Percentiles rank a stretch among this genome's conserved stretches.
Evolutionary conservation across 768 basidiomycete genomes (phyloP).

Genomic region (Boletus rubropictus): DNA sequence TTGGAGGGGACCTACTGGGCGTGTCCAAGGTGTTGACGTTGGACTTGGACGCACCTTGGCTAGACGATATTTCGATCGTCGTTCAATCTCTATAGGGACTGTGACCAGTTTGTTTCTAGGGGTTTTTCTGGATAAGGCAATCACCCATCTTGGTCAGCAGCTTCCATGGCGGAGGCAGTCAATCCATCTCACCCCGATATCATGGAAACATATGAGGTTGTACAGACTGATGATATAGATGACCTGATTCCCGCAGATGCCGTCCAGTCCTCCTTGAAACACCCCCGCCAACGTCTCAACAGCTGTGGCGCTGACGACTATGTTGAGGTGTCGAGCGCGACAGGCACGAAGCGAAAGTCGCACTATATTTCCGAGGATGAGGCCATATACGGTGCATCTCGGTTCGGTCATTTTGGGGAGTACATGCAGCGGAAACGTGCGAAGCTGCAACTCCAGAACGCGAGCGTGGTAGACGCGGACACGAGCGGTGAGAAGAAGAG

Average conservation of each 20-base stretch:
- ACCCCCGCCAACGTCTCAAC: constrained; percentile 31
- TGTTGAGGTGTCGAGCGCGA: constrained; percentile 1
- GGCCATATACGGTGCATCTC: constrained; percentile 66
- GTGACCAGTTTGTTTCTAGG: not conserved
- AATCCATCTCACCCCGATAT: constrained; percentile 23
- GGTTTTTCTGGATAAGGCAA: constrained; percentile 5
- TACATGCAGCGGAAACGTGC: constrained; percentile 90
- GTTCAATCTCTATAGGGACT: constrained; percentile 49
- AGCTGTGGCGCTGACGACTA: constrained; percentile 2
- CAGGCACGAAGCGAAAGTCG: constrained; percentile 17
- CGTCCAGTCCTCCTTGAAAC: constrained; percentile 32
- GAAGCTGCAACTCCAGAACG: constrained; percentile 82
- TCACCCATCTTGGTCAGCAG: constrained; percentile 4
- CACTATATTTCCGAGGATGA: constrained; percentile 28
- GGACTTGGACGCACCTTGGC: constrained; percentile 60
- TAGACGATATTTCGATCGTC: constrained; percentile 64
- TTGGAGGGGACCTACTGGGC: constrained; percentile 50
- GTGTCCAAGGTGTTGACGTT: constrained; percentile 58
- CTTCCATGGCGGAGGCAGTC: not conserved
- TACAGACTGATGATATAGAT: constrained; percentile 10
- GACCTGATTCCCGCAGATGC: constrained; percentile 19
- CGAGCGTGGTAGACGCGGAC: constrained; percentile 31
- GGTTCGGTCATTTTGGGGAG: constrained; percentile 79
- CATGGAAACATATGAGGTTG: constrained; percentile 25
- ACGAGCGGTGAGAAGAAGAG: constrained; percentile 28